Evolutionary conservation across 495 filamentous ascomycete genomes (phyloP).

Genomic region (Annulohypoxylon maeteangense): DNA sequence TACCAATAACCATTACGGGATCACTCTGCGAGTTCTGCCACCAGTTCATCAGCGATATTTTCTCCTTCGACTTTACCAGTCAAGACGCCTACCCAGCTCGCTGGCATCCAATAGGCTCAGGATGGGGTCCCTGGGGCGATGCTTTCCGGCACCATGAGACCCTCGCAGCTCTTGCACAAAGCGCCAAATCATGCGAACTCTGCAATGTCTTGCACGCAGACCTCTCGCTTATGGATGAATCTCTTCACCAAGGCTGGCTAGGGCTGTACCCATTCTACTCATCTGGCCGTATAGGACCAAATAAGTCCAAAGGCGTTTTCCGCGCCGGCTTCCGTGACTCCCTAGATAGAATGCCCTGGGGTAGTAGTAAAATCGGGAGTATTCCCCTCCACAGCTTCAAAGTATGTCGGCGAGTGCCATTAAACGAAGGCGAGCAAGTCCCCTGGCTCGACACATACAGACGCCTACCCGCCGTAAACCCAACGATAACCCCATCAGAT

Average conservation of each 20-base stretch:
- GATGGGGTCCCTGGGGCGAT: constrained; percentile 27
- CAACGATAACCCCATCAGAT: neutral
- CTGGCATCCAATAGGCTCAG: constrained; percentile 11
- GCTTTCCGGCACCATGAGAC: constrained; percentile 29
- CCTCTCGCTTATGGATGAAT: constrained; percentile 5
- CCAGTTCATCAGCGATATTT: constrained; percentile 32
- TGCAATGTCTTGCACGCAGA: constrained; percentile 27
- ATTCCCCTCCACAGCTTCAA: constrained; percentile 30
- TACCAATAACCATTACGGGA: constrained; percentile 4
- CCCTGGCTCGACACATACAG: constrained; percentile 19
- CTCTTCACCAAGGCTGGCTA: constrained; percentile 29
- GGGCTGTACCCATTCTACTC: constrained; percentile 35
- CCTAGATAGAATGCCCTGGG: constrained; percentile 22
- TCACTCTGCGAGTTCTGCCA: constrained; percentile 30
- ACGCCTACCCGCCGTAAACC: constrained; percentile 1
- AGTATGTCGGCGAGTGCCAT: constrained; percentile 10
- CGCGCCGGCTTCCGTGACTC: constrained; percentile 28
- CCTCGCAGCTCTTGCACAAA: constrained; percentile 12
- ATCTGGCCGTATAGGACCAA: neutral
- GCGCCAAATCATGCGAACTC: constrained; percentile 27
- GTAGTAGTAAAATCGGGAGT: constrained; percentile 22
- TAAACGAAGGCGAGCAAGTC: constrained; percentile 14
- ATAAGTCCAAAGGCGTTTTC: constrained; percentile 33
- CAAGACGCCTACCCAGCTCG: constrained; percentile 13
- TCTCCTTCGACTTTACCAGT: constrained; percentile 16